These are phyloP conservation scores for Suhomyces panamericanus DNA, from an alignment of 1,139 yeast species.

Conservation along the genomic window DNA sequence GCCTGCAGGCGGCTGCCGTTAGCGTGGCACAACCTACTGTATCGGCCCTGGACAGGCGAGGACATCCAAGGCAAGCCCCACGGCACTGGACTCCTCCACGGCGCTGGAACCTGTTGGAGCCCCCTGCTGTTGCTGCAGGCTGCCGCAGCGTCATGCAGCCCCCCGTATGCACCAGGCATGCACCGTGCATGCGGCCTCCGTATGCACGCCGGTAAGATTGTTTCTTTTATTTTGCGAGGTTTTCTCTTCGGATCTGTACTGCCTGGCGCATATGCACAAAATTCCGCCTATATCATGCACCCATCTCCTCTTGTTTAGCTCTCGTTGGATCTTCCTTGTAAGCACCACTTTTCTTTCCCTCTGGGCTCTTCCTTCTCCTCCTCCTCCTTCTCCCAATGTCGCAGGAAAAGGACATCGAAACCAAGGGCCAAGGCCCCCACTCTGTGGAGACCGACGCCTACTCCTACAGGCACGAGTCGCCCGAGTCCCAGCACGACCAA, in stretches of 20 bases:
- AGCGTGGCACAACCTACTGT: no score
- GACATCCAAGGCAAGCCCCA: no score
- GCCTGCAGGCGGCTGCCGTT: no score
- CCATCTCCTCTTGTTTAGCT: background rate
- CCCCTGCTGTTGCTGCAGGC: no score
- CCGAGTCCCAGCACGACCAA: conserved; percentile 4
- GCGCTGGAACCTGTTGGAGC: no score
- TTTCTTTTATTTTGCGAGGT: conserved; percentile 9
- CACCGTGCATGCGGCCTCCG: background rate
- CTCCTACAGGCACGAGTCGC: conserved; percentile 15
- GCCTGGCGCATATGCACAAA: background rate
- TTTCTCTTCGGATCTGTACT: conserved; percentile 6
- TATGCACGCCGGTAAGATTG: background rate
- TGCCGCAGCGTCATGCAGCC: no score
- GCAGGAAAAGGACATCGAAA: conserved; percentile 22
- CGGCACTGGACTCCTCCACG: no score
- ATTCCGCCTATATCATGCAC: conserved; percentile 4
- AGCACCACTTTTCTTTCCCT: background rate
- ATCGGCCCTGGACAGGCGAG: no score
- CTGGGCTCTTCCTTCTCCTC: background rate
- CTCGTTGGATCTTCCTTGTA: background rate
- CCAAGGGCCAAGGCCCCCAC: conserved; percentile 16
- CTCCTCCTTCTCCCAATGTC: conserved; percentile 3
- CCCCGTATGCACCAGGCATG: no score
- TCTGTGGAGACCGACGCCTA: conserved; percentile 17